Conservation (phyloP, 805 yeast genomes). For the Zygoascus bituminiphila region DNA sequence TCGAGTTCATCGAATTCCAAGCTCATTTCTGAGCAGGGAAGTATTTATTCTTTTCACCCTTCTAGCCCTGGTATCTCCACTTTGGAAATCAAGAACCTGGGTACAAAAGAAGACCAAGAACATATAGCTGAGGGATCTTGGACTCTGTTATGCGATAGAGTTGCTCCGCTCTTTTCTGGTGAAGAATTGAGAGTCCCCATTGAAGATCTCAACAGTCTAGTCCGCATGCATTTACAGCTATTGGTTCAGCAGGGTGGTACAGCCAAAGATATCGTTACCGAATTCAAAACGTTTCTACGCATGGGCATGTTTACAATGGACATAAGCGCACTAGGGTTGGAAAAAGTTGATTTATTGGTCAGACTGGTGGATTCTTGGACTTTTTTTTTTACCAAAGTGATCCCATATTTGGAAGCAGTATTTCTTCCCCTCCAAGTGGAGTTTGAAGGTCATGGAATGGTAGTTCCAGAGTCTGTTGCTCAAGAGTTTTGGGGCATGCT, state of each 20-base stretch:
- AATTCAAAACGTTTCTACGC: slow-evolving; percentile 38
- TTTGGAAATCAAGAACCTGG: slow-evolving; percentile 23
- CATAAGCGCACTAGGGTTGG: slow-evolving; percentile 7
- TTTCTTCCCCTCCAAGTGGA: slow-evolving; percentile 52
- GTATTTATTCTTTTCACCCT: slow-evolving; percentile 35
- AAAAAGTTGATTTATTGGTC: slow-evolving; percentile 21
- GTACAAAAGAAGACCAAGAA: slow-evolving; percentile 28
- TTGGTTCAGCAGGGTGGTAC: slow-evolving; percentile 33
- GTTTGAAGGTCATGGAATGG: slow-evolving; percentile 37
- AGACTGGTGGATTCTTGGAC: slow-evolving; percentile 44
- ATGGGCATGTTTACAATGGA: slow-evolving; percentile 32
- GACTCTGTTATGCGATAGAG: slow-evolving; percentile 36
- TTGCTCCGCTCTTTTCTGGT: slow-evolving; percentile 42
- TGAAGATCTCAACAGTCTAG: slow-evolving; percentile 48
- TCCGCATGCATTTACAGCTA: slow-evolving; percentile 34
- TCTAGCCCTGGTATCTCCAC: slow-evolving; percentile 28
- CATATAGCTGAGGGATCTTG: slow-evolving; percentile 41
- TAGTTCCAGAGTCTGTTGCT: slow-evolving; percentile 31
- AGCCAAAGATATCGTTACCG: slow-evolving; percentile 34
- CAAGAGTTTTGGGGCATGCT: slow-evolving; percentile 30
- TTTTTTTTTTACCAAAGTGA: slow-evolving; percentile 44
- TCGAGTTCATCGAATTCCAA: slow-evolving; percentile 37
- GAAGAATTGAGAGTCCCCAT: slow-evolving; percentile 43
- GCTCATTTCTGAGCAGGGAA: slow-evolving; percentile 33
- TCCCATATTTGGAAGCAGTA: slow-evolving; percentile 52